phyloP scores from a whole-genome alignment of 1,284 basidiomycete genomes.

The Mycena sp. region DNA sequence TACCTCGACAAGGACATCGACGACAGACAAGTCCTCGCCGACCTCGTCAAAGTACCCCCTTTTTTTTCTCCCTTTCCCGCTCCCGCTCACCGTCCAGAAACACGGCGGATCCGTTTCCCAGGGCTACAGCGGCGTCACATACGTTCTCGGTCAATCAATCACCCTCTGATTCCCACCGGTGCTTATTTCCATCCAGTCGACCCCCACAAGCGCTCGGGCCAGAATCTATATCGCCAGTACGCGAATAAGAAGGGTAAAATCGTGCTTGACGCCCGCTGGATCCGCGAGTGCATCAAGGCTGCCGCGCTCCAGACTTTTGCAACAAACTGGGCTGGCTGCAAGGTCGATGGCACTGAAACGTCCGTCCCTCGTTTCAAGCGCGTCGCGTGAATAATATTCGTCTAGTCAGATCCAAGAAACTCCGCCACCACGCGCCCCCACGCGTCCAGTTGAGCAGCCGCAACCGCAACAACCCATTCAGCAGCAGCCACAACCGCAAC shows the following conservation, averaged over 20 bases:
- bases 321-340: constrained; percentile 81
- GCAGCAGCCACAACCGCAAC: neutral
- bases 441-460: constrained; percentile 22
- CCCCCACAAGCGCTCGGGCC: constrained; percentile 81
- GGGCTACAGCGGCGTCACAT: constrained; percentile 79
- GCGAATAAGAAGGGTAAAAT: constrained; percentile 81
- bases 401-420: constrained; percentile 25
- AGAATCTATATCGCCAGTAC: constrained; percentile 82
- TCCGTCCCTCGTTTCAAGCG: constrained; percentile 48
- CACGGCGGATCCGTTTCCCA: constrained; percentile 78
- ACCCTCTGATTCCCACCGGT: constrained; percentile 23
- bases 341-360: constrained; percentile 80
- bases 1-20: constrained; percentile 85
- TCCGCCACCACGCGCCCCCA: constrained; percentile 10
- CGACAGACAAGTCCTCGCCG: constrained; percentile 70
- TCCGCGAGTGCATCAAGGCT: constrained; percentile 76
- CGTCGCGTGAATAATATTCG: constrained; percentile 11
- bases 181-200: constrained; percentile 60
- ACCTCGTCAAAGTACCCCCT: constrained; percentile 69
- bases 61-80: constrained; percentile 27
- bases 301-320: constrained; percentile 77
- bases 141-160: constrained; percentile 70
- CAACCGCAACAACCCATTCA: neutral
- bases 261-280: constrained; percentile 77
- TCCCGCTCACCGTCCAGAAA: constrained; percentile 58